Base-by-base conservation (phyloP, 345 rosid genomes). In the Salix viminalis region DNA sequence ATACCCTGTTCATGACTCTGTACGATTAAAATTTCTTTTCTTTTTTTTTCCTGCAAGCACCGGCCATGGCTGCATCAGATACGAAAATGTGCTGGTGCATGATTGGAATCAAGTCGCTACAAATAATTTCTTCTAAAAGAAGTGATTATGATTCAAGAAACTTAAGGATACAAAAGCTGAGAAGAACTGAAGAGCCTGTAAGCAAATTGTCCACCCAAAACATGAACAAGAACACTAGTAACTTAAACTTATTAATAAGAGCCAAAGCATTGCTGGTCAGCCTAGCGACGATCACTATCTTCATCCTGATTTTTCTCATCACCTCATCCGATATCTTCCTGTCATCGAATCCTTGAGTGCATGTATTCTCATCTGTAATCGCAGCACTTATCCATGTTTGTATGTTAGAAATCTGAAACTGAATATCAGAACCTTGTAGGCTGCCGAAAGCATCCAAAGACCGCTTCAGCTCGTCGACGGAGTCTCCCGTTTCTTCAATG, bases 201-300 rank as follows among this genome's bases (percentile, higher is more conserved):
- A 21, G 10, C 12, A 56, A n/a, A n/a, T 54, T 54, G 24, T 7
- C n/a, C 26, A 56, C n/a, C 13, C n/a, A 16, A n/a, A 24, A 69
- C 1, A n/a, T 7, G 15, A 42, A 15, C 6, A 41, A 2, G 41
- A n/a, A 42, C 69, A 42, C 69, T 61, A 73, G 65, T 75, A 52
- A 21, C 2, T 62, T 39, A 89, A 89, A 81, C 61, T 39, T 67
- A 72, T 84, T 87, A 80, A 90, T 64, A 46, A 94, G 91, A 42
- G 97, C 90, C 86, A 91, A 83, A 70, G 86, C 83, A 72, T 89
- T 92, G 79, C 97, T 91, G 24, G 97, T 89, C 68, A 87, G 68
- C 80, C 62, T 81, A 23, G 82, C 78, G 23, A 90, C 82, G 60
- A 87, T 70, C 44, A 46, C 60, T 36, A 89, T 68, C 65, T 83